Base-by-base conservation (phyloP, 805 yeast genomes). In the Candida ovalis region DNA sequence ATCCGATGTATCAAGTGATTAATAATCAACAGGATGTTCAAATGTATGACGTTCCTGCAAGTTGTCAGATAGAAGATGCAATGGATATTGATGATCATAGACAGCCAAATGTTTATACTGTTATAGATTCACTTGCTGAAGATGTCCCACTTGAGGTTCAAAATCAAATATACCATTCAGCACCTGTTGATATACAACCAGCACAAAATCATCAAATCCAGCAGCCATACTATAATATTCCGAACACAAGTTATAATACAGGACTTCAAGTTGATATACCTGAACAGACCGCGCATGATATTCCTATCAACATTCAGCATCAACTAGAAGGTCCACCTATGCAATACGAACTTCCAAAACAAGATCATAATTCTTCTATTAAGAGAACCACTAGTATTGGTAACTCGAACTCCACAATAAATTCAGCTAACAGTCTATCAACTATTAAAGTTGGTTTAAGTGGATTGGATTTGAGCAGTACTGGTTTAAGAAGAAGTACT, bases 11-110 rank as follows among this genome's bases (percentile, higher is more conserved):
- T 42, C 48, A 56, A 15, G 56, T 56, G 21, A 39, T 53, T 32
- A 49, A 52, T 44, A 52, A 52, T 40, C 57, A 51, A 19, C 48
- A 52, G 15, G 56, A 64, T 44, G 66, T 67, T 38, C 53, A 63
- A 52, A 56, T 66, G 64, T 63, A 51, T 48, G 73, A 70, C 59
- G 63, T 69, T 54, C 79, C 59, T 57, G 75, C 58, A 71, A 71
- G 58, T 69, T 79, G 64, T 44, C 70, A 66, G 49, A 50, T 66
- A 30, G 64, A 64, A 44, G 64, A 60, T 43, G 55, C 48, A 17
- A 58, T 59, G 65, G 63, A 60, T 28, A 44, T 59, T 28, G 66
- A 57, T 42, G 50, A 40, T 22, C 6, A 35, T 4, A 18, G 38
- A 35, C 7, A 35, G 7, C 10, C 22, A 3, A 35, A 35, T 21